Base-by-base conservation (phyloP, 768 basidiomycete genomes). In the Candolleomyces efflorescens region DNA sequence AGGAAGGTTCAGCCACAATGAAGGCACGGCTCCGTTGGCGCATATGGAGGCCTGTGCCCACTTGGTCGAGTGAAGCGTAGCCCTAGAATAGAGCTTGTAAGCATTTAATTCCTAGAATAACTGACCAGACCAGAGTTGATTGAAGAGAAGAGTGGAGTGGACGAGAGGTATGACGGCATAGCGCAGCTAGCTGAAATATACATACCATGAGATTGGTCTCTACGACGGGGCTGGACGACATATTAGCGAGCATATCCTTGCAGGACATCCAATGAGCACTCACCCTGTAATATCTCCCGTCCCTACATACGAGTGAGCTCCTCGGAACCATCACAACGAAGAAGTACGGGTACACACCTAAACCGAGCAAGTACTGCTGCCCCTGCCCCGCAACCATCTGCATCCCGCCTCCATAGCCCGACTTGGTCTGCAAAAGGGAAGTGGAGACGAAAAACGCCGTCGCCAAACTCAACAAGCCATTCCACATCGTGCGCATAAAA, bases 151-250 rank as follows among this genome's bases (percentile, higher is more conserved):
- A 32, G 32, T 32, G 7, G 32, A 32, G 32, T 11, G 32, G 32
- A n/a, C 5, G 32, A 11, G 5, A 7, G 5, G 32, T 5, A 32
- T 32, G 32, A 32, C 32, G 32, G 11, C 32, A 32, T 32, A 32
- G 32, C 32, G 11, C 45, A 36, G 36, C n/a, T 39, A 27, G 47
- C 45, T 37, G 52, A 47, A 23, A 36, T 27, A 24, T 32, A 60
- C 71, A 48, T 67, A 83, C 87, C 87, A 90, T 89, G 85, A 90
- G 87, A 61, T 89, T 90, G 17, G 89, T 91, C 74, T 92, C 88
- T 5, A 90, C 88, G 17, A 90, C 82, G 3, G 89, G 87, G 20
- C 85, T 87, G 44, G 32, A 45, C 45, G 6, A n/a, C 32, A 26
- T 10, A 18, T 52, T 32, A 17, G n/a, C 27, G 32, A 53, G 43